Base-by-base conservation (phyloP, 129 eudicot species). In the Escallonia rubra region DNA sequence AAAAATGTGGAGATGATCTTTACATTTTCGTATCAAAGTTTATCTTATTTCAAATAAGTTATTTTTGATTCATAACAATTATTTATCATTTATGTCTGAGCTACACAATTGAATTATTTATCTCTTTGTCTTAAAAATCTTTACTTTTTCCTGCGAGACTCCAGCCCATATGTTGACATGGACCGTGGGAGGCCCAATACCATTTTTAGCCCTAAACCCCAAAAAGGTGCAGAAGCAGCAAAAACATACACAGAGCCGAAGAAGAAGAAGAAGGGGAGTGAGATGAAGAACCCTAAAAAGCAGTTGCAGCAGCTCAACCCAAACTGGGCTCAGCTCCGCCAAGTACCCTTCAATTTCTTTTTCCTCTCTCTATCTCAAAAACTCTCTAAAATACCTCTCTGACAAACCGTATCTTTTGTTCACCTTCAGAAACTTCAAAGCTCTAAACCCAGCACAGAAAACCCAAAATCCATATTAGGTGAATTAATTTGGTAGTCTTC, bases 311-410 rank as follows among this genome's bases (percentile, higher is more conserved):
- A 76, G 72, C 84, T 87, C 63, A 90, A 90, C 70, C 97, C 97
- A 61, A 90, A 90, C 77, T 90, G 97, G 97, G 90, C 87, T 69
- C 90, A 75, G 78, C 91, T 90, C 69, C 83, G 81, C 15, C 81
- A 87, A 78, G 95, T 85, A 85, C 8, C 5, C 40, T 12, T 42
- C 56, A 41, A 41, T 71, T 51, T 63, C 41, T 53, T 12, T 63
- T 50, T 59, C 23, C 39, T 15, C 49, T 9, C 51, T 54, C 45
- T 13, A n/a, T 71, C 23, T 51, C 10, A 9, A 7, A 7, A 41
- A 7, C 41, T 58, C 58, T 51, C 38, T 48, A 7, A 4, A 61
- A 57, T 69, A 58, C 44, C 51, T 51, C 60, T 46, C 15, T 63
- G 38, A 73, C 44, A 59, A 49, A 57, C 43, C 57, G 46, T 38